Percentiles rank a stretch among this genome's conserved stretches.
Conservation (phyloP, 345 rosid species). For the Alliaria petiolata region DNA sequence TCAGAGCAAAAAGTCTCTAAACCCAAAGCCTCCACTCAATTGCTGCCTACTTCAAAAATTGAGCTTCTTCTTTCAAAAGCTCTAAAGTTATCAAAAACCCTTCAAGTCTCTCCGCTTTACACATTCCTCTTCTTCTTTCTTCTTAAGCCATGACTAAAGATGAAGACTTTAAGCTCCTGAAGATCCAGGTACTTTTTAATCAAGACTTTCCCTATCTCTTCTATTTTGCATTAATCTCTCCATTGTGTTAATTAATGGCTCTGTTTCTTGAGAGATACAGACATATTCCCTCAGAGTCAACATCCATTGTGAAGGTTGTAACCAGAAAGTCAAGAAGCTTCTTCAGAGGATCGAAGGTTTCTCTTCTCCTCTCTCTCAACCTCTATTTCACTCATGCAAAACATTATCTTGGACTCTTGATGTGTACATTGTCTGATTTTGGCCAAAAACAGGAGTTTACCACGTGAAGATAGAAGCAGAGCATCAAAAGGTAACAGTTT, state of each 20-base stretch:
- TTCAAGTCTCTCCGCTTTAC: not conserved
- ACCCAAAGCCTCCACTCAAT: constrained; percentile 23
- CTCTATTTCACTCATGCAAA: constrained; percentile 14
- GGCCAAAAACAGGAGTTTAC: constrained; percentile 52
- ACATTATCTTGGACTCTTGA: constrained; percentile 1
- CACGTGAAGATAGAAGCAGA: constrained; percentile 67
- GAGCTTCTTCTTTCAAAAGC: constrained; percentile 10
- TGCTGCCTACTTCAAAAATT: constrained; percentile 2
- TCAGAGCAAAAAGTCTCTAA: constrained; percentile 16
- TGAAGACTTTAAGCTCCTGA: constrained; percentile 83
- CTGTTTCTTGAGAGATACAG: constrained; percentile 24
- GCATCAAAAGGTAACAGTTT: constrained; percentile 70
- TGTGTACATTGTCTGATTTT: not conserved
- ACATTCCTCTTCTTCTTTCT: constrained; percentile 21
- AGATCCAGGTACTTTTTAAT: constrained; percentile 57
- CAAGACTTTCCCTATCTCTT: not conserved
- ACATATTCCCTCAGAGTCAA: constrained; percentile 70
- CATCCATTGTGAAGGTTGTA: constrained; percentile 87
- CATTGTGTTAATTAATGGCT: not conserved
- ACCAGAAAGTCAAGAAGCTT: constrained; percentile 75
- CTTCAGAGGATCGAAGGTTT: constrained; percentile 86
- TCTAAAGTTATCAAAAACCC: not conserved
- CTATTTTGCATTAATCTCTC: too few relatives aligned
- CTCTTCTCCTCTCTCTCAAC: not conserved
- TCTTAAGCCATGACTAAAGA: constrained; percentile 67